phyloP scores from a whole-genome alignment of 768 basidiomycete genomes.

The Dacryopinax spathularia region DNA sequence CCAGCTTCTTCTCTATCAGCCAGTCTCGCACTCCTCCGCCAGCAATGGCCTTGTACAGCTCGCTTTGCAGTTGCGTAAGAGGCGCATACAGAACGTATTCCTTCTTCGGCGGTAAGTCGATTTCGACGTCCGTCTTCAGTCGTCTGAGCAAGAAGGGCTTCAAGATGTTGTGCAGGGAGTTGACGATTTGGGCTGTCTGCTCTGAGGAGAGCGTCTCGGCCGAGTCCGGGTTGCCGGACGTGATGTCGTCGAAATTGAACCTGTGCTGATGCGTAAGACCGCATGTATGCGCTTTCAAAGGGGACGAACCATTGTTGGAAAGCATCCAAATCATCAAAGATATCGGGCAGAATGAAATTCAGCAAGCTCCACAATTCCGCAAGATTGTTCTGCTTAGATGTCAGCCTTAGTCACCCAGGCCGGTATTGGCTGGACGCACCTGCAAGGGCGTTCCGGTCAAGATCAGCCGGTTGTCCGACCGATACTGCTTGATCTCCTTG shows the following conservation, averaged over 20 bases:
- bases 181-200: conserved; percentile 53
- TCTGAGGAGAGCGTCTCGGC: conserved; percentile 37
- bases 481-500: conserved; percentile 76
- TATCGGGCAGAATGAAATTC: conserved; percentile 88
- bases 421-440: conserved; percentile 32
- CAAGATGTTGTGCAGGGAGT: conserved; percentile 73
- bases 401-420: neutral
- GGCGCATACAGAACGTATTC: conserved; percentile 92
- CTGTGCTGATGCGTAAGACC: neutral
- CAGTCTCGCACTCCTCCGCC: conserved; percentile 47
- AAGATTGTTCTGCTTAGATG: conserved; percentile 63
- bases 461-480: conserved; percentile 75
- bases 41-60: conserved; percentile 69
- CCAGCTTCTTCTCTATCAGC: conserved; percentile 35
- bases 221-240: conserved; percentile 37
- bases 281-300: neutral
- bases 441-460: conserved; percentile 93
- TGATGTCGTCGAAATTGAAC: conserved; percentile 22
- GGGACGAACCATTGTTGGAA: conserved; percentile 71
- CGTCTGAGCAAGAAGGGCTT: conserved; percentile 90
- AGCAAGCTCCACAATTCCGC: conserved; percentile 89
- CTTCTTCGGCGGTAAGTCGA: conserved; percentile 78
- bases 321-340: conserved; percentile 76
- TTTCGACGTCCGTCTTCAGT: conserved; percentile 84
- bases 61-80: conserved; percentile 65